Evolutionary conservation across 2,329 filamentous ascomycete species (phyloP), one percentile per base, ranked within the genome.

Genomic region (Fusarium metavorans): DNA sequence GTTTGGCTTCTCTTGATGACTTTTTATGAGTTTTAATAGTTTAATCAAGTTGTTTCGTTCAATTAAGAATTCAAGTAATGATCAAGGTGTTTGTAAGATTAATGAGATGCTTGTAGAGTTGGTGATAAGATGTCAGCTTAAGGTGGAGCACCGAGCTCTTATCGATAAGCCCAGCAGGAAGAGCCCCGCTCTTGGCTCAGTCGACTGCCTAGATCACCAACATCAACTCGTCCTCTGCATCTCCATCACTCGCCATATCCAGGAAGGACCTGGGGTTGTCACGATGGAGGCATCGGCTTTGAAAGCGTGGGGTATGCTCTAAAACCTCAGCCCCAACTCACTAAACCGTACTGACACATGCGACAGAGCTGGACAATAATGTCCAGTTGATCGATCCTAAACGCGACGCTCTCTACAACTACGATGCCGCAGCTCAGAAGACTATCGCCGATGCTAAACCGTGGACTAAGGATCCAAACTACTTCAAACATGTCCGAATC

Each of bases 401-500:
- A 76, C 94, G 95, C 80, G 97, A 99, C 84, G 95, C 95, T 54
- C 94, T 99, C 78, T 99, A 98, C 87, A 89, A 90, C 80, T 98
- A 97, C 86, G 90, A 95, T 75, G 83, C 87, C 71, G 87, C 87
- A 3, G 89, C 90, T 50, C 93, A 97, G 79, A 93, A 93, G 80
- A 85, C 88, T 41, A 89, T 93, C 75, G 88, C 88, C 72, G 84
- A 88, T 13, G 86, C 88, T 25, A 89, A 89, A 64, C 95, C 95
- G 71, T 98, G 97, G 97, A 86, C 86, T 59, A 87, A 86, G 56
- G 92, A 98, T 80, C 92, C 93, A 0, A 89, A 95, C 83, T 92
- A 98, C 87, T 99, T 98, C 90, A 97, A 96, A 82, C 90, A 93
- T 64, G 95, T 98, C 56, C 94, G 95, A 79, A 96, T 99, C 84